Evolutionary conservation across 495 filamentous ascomycete genomes (phyloP), one percentile per base, ranked within the genome.

Genomic region (Bacidia gigantensis): DNA sequence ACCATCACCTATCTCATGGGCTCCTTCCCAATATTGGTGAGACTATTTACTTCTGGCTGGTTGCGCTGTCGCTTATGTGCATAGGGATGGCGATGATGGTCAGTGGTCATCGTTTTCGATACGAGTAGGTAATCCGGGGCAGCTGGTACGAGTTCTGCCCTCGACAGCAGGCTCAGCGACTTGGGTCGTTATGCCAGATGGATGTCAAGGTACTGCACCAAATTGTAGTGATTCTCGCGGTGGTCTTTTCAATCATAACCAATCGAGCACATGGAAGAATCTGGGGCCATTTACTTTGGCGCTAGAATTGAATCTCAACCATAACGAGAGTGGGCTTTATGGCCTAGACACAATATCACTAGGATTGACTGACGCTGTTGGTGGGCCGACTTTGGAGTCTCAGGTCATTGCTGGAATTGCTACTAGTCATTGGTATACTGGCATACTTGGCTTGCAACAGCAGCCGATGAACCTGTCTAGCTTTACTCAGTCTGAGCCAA

Each of bases 31-130:
- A 23, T 50, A 29, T 5, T 56, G 40, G 50, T 53, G 25, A 29
- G 42, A 47, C 1, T 46, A 11, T 35, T 35, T 35, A 35, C 29
- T 5, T 5, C 14, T 7, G 14, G 5, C 29, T 35, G 14, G 14
- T 5, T 7, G 14, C 7, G 14, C 14, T 35, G 29, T 14, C 14
- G 29, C 5, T 5, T 14, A 14, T 35, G n/a, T n/a, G 25, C 11
- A 17, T 50, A 76, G 71, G 65, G 73, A 74, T 40, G 76, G 74
- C 5, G 67, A 69, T 58, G 75, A 77, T 58, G 76, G 75, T 14
- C 51, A 57, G 3, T 78, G 75, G 76, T 72, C 68, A 26, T 69
- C 72, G 1, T 76, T 78, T 56, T 59, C 59, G 39, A 50, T 80
- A 17, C 61, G 65, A 2, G 62, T 78, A 11, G 76, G 76, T 22